Evolutionary conservation across 2,329 filamentous ascomycete species (phyloP), one percentile per base, ranked within the genome.

Genomic region (Xylaria sp.): DNA sequence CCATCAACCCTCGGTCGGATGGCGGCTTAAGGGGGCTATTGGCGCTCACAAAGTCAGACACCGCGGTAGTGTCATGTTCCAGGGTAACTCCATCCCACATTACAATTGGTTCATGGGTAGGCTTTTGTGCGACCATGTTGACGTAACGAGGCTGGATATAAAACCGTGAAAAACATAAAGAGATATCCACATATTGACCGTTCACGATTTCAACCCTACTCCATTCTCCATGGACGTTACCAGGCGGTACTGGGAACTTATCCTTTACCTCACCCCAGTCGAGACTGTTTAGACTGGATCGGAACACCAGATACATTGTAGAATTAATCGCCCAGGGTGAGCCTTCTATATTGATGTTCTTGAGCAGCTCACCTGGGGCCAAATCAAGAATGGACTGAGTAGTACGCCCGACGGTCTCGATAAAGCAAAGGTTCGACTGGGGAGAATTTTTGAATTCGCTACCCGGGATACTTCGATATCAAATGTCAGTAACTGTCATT

Each of bases 381-480:
- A 45, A 7, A 4, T 12, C 9, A 45, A 6, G 9, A 25, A 65
- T 30, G 15, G 15, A 3, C 3, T 25, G 4, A 23, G 55, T n/a
- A 46, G 45, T 59, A 23, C 28, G 34, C 25, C 63, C 63, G 1
- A 65, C 56, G 3, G 48, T 60, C 46, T 65, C 63, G 46, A 65
- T 53, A 10, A 55, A 65, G 20, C 63, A 65, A 60, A 60, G 9
- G 30, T 53, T 65, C 6, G 63, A 65, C 39, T 65, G 63, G 12
- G 46, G 1, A 1, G 32, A 20, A 46, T 18, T 20, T 3, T 36
- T 30, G 15, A 18, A 18, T 6, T 25, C 1, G 56, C 3, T 25
- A 2, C 56, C 46, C 28, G 63, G 56, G 32, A 65, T 18, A 30
- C 56, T 64, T 57, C 18, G 36, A 32, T 25, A 23, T 2, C 10